These are phyloP conservation scores for Melocanna baccifera DNA, from an alignment of 176 grass and related monocot species.

Conservation along the genomic window DNA sequence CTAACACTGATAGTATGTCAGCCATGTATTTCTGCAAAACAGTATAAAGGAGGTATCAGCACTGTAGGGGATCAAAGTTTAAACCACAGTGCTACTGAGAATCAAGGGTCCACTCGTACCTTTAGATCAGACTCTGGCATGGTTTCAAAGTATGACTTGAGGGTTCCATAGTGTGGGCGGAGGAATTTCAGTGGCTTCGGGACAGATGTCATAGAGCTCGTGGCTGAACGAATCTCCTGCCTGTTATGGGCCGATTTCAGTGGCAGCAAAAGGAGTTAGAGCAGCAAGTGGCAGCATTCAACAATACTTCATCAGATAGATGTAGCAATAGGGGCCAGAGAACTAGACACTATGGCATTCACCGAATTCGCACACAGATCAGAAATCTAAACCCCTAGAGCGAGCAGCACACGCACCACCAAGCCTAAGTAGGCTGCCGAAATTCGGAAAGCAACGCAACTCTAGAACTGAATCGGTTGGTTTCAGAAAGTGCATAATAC, in stretches of 20 bases:
- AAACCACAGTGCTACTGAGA: background rate
- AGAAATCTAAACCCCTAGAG: background rate
- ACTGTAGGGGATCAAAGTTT: background rate
- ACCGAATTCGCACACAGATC: background rate
- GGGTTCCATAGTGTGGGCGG: constrained; percentile 79
- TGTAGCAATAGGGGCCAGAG: background rate
- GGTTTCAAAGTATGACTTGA: constrained; percentile 70
- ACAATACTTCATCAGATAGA: background rate
- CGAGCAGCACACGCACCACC: background rate
- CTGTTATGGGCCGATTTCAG: background rate
- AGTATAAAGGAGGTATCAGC: constrained; percentile 1
- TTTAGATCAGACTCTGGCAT: constrained; percentile 81
- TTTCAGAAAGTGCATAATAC: constrained; percentile 12
- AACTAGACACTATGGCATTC: background rate
- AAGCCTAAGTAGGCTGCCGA: background rate
- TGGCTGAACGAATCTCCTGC: constrained; percentile 83
- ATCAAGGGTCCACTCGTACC: constrained; percentile 32
- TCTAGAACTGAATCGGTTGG: background rate
- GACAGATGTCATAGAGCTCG: constrained; percentile 95
- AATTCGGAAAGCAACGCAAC: background rate
- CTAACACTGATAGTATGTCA: constrained; percentile 81
- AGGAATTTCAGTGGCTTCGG: constrained; percentile 96
- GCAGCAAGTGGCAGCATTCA: background rate
- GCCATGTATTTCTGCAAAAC: constrained; percentile 76
- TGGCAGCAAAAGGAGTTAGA: background rate